Evolutionary conservation across 768 basidiomycete species (phyloP).

Genomic region (Tylopilus sp.): DNA sequence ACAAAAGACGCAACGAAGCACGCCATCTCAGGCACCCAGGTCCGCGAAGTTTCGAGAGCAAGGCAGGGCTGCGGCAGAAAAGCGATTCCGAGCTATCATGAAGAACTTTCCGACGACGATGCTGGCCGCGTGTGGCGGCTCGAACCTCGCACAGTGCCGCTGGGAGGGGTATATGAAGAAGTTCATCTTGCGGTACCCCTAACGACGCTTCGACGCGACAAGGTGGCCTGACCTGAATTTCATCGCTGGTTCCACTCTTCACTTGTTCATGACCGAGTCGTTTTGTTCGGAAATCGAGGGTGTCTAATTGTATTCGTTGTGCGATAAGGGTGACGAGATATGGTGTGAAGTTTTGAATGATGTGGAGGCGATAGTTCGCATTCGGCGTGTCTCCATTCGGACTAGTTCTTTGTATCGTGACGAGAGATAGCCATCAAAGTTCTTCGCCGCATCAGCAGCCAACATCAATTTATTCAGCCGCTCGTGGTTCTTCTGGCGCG

Average conservation of each 20-base stretch:
- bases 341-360: neutral
- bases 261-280: slow-evolving; percentile 11
- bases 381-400: neutral
- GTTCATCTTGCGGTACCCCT: slow-evolving; percentile 65
- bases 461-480: neutral
- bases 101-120: slow-evolving; percentile 29
- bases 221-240: neutral
- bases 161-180: slow-evolving; percentile 61
- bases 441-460: slow-evolving; percentile 3
- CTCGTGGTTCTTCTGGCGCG: neutral
- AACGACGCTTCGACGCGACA: slow-evolving; percentile 15
- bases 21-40: slow-evolving; percentile 5
- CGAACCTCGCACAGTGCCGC: slow-evolving; percentile 46
- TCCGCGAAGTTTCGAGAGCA: slow-evolving; percentile 17
- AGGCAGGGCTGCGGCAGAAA: slow-evolving; percentile 17
- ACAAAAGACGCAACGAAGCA: slow-evolving; percentile 9
- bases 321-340: neutral
- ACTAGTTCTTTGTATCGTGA: neutral
- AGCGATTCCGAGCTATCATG: slow-evolving; percentile 35
- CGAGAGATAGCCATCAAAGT: too few relatives aligned
- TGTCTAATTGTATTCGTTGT: slow-evolving; percentile 1
- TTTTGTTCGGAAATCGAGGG: slow-evolving; percentile 17
- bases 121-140: slow-evolving; percentile 44
- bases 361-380: slow-evolving; percentile 11
- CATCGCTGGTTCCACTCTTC: slow-evolving; percentile 2